Base-by-base conservation (phyloP, 805 yeast genomes). In the Helenozyma rhizophorensis region DNA sequence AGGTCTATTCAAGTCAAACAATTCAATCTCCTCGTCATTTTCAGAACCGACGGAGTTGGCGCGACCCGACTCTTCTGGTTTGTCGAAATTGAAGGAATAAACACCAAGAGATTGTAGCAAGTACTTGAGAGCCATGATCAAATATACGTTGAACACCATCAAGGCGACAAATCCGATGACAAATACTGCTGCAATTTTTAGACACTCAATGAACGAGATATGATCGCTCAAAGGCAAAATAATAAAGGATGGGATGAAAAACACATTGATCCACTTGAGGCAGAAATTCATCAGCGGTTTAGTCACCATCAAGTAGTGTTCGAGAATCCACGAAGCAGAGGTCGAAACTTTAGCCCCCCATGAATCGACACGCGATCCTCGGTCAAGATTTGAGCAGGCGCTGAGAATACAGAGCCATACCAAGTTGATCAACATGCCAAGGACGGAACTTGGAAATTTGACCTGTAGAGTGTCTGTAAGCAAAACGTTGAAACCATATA, bases 201-300 rank as follows among this genome's bases (percentile, higher is more conserved):
- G 63, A 9, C 85, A 84, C 45, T 83, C 90, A 14, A 69, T 72
- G 26, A 78, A 79, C 12, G 79, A 64, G 29, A 84, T 78, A 39
- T 72, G 72, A n/a, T 73, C 70, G 9, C 85, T 72, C 33, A 83
- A 64, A 0, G 90, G 90, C 21, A 83, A 65, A 0, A 80, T 72
- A 23, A 83, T 75, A 50, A 84, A 83, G 0, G 88, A 78, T 1
- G 93, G 90, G 1, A 85, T 77, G 64, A 83, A 84, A 50, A 79
- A 82, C 5, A 81, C 70, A 51, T 80, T 82, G 58, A 84, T 84
- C 90, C 93, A 83, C 34, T 81, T 68, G 30, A 83, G 63, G 2
- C 81, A 66, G 53, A 82, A 80, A 40, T 82, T 81, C 60, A 74
- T 72, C 11, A 86, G 75, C n/a, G 81, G 72, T 30, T 79, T 77